A percentile compares a stretch with the other conserved stretches of the same genome.
Conservation (phyloP, 179 eudicot species). For the Heliamphora pulchella region DNA sequence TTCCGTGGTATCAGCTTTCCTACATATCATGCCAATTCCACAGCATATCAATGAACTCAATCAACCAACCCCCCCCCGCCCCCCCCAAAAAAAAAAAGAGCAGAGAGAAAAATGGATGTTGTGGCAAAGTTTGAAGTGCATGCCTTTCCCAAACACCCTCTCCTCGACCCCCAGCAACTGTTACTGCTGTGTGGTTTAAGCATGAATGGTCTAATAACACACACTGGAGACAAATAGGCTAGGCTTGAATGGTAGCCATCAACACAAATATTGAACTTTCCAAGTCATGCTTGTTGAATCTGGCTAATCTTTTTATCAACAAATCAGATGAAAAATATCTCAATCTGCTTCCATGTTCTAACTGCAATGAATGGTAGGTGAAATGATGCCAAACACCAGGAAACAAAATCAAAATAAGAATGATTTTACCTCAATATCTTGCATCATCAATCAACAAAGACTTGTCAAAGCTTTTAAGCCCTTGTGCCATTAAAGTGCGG, state of each 20-base stretch:
- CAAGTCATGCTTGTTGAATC: background rate
- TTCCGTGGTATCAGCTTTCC: background rate
- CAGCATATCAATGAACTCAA: background rate
- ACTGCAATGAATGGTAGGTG: background rate
- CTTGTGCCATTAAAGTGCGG: slow-evolving; percentile 18
- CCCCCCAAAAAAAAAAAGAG: no score
- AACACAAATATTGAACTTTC: background rate
- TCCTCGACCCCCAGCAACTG: background rate
- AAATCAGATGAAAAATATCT: background rate
- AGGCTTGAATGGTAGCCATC: background rate
- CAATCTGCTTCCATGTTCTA: background rate
- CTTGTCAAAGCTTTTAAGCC: background rate
- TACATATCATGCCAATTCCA: background rate
- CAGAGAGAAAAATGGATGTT: background rate
- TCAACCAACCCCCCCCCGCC: background rate
- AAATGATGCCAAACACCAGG: background rate
- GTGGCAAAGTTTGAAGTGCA: background rate
- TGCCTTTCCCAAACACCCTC: background rate
- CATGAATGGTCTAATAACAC: background rate
- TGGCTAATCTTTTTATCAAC: background rate
- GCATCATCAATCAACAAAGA: background rate
- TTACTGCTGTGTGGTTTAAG: background rate
- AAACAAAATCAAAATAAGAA: background rate
- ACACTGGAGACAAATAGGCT: background rate
- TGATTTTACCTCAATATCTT: slow-evolving; percentile 9